Base-by-base conservation (phyloP, 768 basidiomycete genomes). In the Scleroderma citrinum region DNA sequence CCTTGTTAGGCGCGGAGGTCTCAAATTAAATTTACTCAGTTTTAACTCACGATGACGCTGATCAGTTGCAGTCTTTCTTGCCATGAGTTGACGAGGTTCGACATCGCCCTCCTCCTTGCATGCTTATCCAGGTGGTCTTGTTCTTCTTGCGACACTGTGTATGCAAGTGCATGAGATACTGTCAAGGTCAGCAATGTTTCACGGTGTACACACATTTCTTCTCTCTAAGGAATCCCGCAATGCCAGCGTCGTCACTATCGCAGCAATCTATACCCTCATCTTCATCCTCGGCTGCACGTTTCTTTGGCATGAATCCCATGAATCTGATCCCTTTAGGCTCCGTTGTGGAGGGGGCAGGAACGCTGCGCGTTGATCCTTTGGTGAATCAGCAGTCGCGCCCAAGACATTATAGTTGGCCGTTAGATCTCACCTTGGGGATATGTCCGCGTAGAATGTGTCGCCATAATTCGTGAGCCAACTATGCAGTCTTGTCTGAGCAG, bases 1-100 rank as follows among this genome's bases (percentile, higher is more conserved):
- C 45, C 16, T 35, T 48, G 29, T 48, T 14, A 23, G 26, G 24
- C 10, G 36, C 23, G 37, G 32, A 31, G 39, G 21, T 5, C 26
- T 17, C 13, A n/a, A 24, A 10, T 19, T 21, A 16, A 41, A n/a
- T 19, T 29, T 5, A n/a, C 30, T 11, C 17, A 13, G 1, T n/a
- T 48, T 16, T 24, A 23, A 66, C 78, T 57, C 40, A 80, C 81
- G 44, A 81, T 79, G 30, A 83, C 72, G 35, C 71, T 76, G 61
- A 83, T 80, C 11, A 82, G 65, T 63, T 82, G 78, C 37, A 82
- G 69, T 36, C 80, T 69, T 50, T 82, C 81, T 70, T 78, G 75
- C 81, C 81, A 83, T 3, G 77, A 77, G 55, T 74, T 72, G n/a
- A 79, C 70, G 3, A 82, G 69, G 36, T 78, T 75, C 43, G 63